phyloP scores from a whole-genome alignment of 352 stramenopile genomes.

The Thalassiosira mediterranea region DNA sequence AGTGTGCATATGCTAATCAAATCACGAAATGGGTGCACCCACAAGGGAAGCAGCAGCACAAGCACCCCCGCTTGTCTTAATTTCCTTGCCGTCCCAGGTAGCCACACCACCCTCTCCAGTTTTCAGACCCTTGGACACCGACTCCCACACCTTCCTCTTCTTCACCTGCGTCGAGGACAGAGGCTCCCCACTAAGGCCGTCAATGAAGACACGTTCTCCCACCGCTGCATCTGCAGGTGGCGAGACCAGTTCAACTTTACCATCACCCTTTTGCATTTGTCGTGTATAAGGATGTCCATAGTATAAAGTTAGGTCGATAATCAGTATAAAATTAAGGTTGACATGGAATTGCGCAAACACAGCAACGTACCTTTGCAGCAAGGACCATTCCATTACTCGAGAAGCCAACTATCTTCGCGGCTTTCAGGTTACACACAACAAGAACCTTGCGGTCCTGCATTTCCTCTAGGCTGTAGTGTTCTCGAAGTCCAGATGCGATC shows the following conservation, averaged over 20 bases:
- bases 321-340: constrained; percentile 1
- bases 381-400: constrained; percentile 83
- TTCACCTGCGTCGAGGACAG: constrained; percentile 78
- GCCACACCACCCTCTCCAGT: constrained; percentile 72
- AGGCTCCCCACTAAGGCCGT: constrained; percentile 77
- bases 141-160: constrained; percentile 83
- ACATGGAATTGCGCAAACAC: neutral
- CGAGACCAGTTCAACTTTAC: constrained; percentile 75
- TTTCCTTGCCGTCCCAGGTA: constrained; percentile 76
- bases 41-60: constrained; percentile 67
- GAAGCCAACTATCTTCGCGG: constrained; percentile 91
- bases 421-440: constrained; percentile 98
- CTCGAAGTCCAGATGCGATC: constrained; percentile 95
- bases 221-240: constrained; percentile 71
- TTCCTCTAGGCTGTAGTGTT: constrained; percentile 93
- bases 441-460: constrained; percentile 95
- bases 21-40: constrained; percentile 74
- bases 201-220: constrained; percentile 81
- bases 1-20: no score
- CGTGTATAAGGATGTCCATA: constrained; percentile 6
- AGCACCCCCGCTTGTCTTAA: constrained; percentile 70
- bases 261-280: constrained; percentile 53
- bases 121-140: constrained; percentile 73
- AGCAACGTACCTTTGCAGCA: constrained; percentile 66
- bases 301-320: constrained; percentile 2